These are phyloP conservation scores for Chlamydomonas applanata DNA, from an alignment of 139 green algal species.

Conservation along the genomic window DNA sequence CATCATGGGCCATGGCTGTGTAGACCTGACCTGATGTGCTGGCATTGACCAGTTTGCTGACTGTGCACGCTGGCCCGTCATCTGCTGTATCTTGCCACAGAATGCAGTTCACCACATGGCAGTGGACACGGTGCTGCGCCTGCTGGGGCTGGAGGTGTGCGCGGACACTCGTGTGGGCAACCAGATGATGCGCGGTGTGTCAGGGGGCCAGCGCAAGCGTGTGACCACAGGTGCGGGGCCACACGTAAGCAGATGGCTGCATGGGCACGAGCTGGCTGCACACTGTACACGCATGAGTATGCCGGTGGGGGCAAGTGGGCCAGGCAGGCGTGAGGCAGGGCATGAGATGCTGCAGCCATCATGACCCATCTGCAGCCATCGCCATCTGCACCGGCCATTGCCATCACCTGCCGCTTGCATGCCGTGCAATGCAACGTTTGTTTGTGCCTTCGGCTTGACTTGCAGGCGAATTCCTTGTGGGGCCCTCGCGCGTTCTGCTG, in stretches of 20 bases:
- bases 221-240: conserved; percentile 67
- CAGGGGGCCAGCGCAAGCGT: conserved; percentile 71
- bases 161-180: conserved; percentile 72
- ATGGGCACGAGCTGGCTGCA: too few relatives aligned
- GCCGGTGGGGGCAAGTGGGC: too few relatives aligned
- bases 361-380: too few relatives aligned
- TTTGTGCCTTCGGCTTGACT: background rate
- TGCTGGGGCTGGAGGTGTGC: conserved; percentile 16
- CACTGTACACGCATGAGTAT: too few relatives aligned
- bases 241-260: too few relatives aligned
- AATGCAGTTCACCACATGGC: background rate
- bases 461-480: conserved; percentile 67
- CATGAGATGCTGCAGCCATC: background rate
- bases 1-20: too few relatives aligned
- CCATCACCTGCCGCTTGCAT: too few relatives aligned
- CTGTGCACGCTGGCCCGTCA: too few relatives aligned
- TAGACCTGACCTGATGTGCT: background rate
- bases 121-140: background rate
- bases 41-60: background rate
- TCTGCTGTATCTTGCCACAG: too few relatives aligned
- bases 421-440: too few relatives aligned
- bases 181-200: conserved; percentile 68
- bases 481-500: conserved; percentile 40
- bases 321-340: too few relatives aligned
- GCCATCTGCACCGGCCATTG: too few relatives aligned